Evolutionary conservation across 169 alveolate species (phyloP).

Genomic region (Plasmodium ovale): DNA sequence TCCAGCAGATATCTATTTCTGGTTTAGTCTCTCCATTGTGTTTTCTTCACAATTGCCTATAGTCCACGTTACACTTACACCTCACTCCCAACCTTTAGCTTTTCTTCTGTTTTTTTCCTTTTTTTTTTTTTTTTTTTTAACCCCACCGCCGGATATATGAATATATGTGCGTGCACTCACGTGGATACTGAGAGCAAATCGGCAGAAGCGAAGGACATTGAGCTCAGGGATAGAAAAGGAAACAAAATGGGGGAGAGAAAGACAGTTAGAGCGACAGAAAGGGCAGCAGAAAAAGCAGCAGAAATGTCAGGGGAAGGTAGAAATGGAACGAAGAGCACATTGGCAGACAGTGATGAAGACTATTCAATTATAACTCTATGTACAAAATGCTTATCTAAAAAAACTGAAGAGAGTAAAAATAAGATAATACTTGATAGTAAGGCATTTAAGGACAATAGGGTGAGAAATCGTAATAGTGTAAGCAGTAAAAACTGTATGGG

Average conservation of each 20-base stretch:
- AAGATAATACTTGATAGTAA: conserved; percentile 44
- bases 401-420: conserved; percentile 47
- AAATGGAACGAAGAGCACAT: conserved; percentile 47
- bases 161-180: too few species aligned
- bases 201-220: too few species aligned
- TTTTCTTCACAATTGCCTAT: too few species aligned
- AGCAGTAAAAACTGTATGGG: too few species aligned
- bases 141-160: too few species aligned
- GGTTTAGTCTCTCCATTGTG: too few species aligned
- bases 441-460: conserved; percentile 45
- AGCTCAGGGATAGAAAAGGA: conserved; percentile 20
- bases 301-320: neutral
- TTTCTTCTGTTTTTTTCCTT: too few species aligned
- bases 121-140: too few species aligned
- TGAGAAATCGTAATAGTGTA: conserved; percentile 28
- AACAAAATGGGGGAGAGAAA: conserved; percentile 2
- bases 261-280: neutral
- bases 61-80: too few species aligned
- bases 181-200: too few species aligned
- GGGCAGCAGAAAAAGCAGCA: neutral
- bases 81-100: too few species aligned
- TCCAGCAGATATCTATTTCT: too few species aligned
- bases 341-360: conserved; percentile 67
- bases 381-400: conserved; percentile 59
- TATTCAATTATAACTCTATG: conserved; percentile 59